Evolutionary conservation across 1,284 basidiomycete genomes (phyloP), one percentile per base, ranked within the genome.

Genomic region (Cutaneotrichosporon arboriforme): DNA sequence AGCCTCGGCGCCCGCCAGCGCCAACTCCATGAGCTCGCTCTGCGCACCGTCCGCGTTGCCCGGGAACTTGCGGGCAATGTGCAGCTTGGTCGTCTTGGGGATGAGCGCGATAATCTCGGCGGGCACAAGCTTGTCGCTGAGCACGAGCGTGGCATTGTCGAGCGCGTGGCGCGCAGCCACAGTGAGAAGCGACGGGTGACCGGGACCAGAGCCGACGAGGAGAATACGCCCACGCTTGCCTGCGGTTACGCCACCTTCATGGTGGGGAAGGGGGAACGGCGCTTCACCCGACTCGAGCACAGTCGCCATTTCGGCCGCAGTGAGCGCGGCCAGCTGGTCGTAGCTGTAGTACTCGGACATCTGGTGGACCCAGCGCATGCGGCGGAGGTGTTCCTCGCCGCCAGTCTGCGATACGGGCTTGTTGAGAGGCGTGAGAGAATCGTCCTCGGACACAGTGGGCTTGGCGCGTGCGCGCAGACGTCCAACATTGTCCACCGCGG

Each of bases 121-220:
- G 0, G 94, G 94, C 1, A 97, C 94, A n/a, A 98, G 86, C 70
- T 98, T 98, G 78, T 97, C 94, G 9, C 90, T 89, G 4, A 97
- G 81, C 18, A 97, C 87, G 35, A 97, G 77, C 58, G 93, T 84
- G 1, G 91, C 88, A 9, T 84, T 80, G 57, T 81, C 80, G 43
- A 98, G 81, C 0, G 88, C 84, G 17, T 81, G 81, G 62, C 88
- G 87, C 0, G 92, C 90, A 0, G 92, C 87, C 8, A 90, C 77
- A 1, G 94, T 97, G 43, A 97, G 83, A 12, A 97, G 81, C 1
- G 87, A 87, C 0, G 94, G 91, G 63, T 96, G 92, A 4, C 94
- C 94, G 0, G 94, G 91, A 0, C 94, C 93, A 4, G 91, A 93
- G 9, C 94, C 93, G 22, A 94, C 85, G 7, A 98, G 84, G 48